These are phyloP conservation scores for Zizania palustris DNA, from an alignment of 202 grass and related monocot species.

Conservation along the genomic window DNA sequence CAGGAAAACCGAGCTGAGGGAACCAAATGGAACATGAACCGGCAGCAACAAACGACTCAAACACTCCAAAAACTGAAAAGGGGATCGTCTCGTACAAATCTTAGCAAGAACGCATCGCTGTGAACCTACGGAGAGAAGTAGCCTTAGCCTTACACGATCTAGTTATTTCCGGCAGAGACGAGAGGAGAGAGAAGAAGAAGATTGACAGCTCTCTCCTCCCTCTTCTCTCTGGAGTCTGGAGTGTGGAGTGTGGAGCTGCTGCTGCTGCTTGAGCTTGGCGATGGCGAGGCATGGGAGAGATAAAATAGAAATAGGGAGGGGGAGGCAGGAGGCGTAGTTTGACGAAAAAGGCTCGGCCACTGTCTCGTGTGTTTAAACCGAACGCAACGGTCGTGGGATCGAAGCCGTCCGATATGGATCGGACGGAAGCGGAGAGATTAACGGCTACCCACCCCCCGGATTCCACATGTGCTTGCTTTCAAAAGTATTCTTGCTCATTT, in stretches of 20 bases:
- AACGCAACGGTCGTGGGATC: conserved; percentile 51
- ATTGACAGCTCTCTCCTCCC: not conserved
- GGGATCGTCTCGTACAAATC: not conserved
- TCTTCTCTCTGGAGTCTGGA: not conserved
- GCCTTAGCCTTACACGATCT: not conserved
- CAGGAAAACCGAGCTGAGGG: conserved; percentile 1
- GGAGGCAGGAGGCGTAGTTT: not conserved
- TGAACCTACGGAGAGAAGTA: not conserved
- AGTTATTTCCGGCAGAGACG: not conserved
- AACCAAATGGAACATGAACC: conserved; percentile 1
- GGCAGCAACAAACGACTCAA: not conserved
- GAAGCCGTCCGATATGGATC: conserved; percentile 17
- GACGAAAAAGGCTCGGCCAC: not conserved
- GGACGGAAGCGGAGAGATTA: not conserved
- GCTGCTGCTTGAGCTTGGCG: not conserved
- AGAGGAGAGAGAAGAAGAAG: not conserved
- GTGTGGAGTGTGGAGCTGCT: no score
- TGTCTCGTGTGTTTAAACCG: conserved; percentile 11
- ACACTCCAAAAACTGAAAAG: not conserved
- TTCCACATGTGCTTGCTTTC: conserved; percentile 44
- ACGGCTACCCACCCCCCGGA: conserved; percentile 41
- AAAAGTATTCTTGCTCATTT: conserved; percentile 7
- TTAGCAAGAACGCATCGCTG: conserved; percentile 23
- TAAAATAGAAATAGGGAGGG: conserved; percentile 58
- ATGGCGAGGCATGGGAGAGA: conserved; percentile 30